A percentile compares a stretch with the other conserved stretches of the same genome.
These are phyloP conservation scores for Filobasidium floriforme DNA, from an alignment of 768 basidiomycete species.

Conservation along the genomic window DNA sequence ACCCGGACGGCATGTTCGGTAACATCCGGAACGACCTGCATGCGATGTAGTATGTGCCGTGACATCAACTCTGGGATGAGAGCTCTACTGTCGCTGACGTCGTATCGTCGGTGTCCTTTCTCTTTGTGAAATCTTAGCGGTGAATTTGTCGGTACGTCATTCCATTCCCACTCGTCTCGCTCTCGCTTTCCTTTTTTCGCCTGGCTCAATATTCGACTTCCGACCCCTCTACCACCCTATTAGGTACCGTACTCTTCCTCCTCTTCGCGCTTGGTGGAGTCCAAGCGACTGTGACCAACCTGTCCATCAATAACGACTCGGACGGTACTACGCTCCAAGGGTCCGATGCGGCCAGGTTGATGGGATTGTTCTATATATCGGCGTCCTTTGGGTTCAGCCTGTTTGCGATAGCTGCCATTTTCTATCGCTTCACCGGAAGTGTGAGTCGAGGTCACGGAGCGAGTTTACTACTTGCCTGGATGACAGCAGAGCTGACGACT, in stretches of 20 bases:
- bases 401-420: constrained; percentile 36
- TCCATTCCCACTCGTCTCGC: neutral
- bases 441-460: constrained; percentile 22
- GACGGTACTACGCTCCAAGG: constrained; percentile 21
- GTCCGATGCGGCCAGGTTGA: constrained; percentile 24
- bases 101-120: neutral
- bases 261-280: constrained; percentile 21
- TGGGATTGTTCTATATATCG: constrained; percentile 32
- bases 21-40: constrained; percentile 26
- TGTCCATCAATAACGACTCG: constrained; percentile 12
- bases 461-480: neutral
- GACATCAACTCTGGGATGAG: neutral
- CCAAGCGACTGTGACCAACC: constrained; percentile 30
- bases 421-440: constrained; percentile 41
- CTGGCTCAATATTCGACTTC: neutral
- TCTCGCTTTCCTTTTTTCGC: neutral
- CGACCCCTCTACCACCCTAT: neutral
- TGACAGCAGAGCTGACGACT: too few species aligned
- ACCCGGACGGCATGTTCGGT: constrained; percentile 16
- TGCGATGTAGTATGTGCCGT: constrained; percentile 27
- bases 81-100: neutral
- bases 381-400: constrained; percentile 36
- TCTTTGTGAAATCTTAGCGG: constrained; percentile 20
- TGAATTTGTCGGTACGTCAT: constrained; percentile 37
- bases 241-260: constrained; percentile 33